Conservation (phyloP, 2,329 filamentous ascomycete genomes). For the Colletotrichum graminicola region DNA sequence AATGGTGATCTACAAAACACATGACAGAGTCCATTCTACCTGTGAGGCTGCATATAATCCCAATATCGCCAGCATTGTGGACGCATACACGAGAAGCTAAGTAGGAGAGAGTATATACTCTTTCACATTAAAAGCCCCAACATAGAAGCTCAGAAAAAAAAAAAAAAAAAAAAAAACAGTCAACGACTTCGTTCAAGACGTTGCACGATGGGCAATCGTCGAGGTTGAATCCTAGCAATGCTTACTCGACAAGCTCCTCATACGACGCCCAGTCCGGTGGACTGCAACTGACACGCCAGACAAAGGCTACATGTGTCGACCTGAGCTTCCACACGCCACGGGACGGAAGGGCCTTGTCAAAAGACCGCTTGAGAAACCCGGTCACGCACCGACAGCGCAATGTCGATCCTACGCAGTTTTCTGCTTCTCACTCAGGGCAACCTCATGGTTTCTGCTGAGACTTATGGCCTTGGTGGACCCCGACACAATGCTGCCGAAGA, state of each 20-base stretch:
- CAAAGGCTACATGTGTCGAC: slow-evolving; percentile 1
- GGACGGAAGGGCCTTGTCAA: background rate
- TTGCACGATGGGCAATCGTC: background rate
- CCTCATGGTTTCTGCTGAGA: background rate
- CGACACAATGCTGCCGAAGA: background rate
- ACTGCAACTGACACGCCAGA: background rate
- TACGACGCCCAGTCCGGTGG: no score
- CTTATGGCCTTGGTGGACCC: background rate
- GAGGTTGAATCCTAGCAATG: slow-evolving; percentile 13
- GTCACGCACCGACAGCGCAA: background rate
- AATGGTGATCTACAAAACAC: background rate
- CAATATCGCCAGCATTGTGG: slow-evolving; percentile 20
- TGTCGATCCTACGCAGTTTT: no score
- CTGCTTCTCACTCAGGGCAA: no score
- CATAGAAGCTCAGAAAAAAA: no score
- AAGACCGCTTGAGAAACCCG: background rate
- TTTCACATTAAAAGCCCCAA: slow-evolving; percentile 15
- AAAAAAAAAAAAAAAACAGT: slow-evolving; percentile 1
- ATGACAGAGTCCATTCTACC: slow-evolving; percentile 11
- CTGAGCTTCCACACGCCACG: slow-evolving; percentile 19
- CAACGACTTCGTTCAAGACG: slow-evolving; percentile 29
- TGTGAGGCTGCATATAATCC: background rate
- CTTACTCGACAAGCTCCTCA: slow-evolving; percentile 3
- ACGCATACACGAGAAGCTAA: background rate
- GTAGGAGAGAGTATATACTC: background rate